A percentile compares a stretch with the other conserved stretches of the same genome.
Conservation (phyloP, 768 basidiomycete genomes). For the Tubosaeta brunneosetosa region DNA sequence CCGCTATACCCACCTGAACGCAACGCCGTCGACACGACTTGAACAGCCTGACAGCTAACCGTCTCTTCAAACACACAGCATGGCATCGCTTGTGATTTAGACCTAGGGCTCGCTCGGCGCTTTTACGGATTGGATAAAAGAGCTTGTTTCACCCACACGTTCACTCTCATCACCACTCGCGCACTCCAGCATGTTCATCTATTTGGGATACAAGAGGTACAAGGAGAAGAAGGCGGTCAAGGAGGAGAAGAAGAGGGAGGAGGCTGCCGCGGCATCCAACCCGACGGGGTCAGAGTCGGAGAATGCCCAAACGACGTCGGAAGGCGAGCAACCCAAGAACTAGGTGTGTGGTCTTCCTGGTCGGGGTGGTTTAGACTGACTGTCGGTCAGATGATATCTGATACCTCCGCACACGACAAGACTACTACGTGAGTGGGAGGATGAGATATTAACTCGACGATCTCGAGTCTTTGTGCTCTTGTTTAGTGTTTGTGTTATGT, state of each 20-base stretch:
- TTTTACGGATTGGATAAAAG: constrained; percentile 4
- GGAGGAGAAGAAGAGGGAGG: constrained; percentile 10
- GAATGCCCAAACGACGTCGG: background rate
- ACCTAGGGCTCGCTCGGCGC: background rate
- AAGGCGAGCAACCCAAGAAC: background rate
- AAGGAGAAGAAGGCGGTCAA: constrained; percentile 19
- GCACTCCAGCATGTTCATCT: background rate
- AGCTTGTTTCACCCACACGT: background rate
- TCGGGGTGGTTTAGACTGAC: background rate
- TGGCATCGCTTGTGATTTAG: too few relatives aligned
- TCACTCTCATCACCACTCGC: background rate
- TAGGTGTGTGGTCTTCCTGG: constrained; percentile 9
- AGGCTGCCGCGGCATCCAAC: constrained; percentile 1
- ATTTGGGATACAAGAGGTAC: constrained; percentile 23
- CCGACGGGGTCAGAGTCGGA: background rate
- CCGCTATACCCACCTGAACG: background rate
- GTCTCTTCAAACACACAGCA: too few relatives aligned
- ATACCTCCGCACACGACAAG: too few relatives aligned
- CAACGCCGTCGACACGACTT: background rate
- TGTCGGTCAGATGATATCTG: background rate
- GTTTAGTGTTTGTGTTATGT: too few relatives aligned
- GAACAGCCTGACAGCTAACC: background rate
- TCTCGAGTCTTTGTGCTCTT: too few relatives aligned
- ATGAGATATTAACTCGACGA: too few relatives aligned
- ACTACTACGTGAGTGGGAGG: constrained; percentile 4